Base-by-base conservation (phyloP, 768 basidiomycete species). In the Flagelloscypha sp. region DNA sequence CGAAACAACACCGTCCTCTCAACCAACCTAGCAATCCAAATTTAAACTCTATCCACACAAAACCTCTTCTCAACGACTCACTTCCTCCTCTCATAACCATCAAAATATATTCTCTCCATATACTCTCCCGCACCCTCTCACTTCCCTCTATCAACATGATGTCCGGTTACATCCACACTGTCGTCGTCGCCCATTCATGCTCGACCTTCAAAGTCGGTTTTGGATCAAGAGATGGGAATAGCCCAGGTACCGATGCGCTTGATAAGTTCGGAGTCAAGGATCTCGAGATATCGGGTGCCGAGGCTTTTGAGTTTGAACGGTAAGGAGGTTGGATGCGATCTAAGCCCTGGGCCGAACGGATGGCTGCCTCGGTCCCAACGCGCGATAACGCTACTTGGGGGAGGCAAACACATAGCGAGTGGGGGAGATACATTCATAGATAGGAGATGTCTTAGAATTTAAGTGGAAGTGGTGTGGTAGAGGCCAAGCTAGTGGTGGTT, bases 181-280 rank as follows among this genome's bases (percentile, higher is more conserved):
- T 62, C 57, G 10, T 35, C 54, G 1, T 62, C 60, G 30, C 52
- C 52, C 22, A 50, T 46, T 70, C 74, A 79, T 11, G 64, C 49
- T 13, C 55, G 52, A 4, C 61, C 68, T 36, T 75, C 72, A 12
- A 68, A 57, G 37, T 83, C 74, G 11, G 57, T 56, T 10, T 56
- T 48, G 1, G 79, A 75, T 0, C 87, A 65, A 12, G 64, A 67
- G 32, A 64, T 64, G 0, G 88, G 89, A 3, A 94, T 65, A 0
- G 81, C 69, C 92, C 92, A 97, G 17, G 84, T 83, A 27, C 93
- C 93, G 13, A 84, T 75, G 16, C 84, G 77, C 55, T 94, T 89
- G 19, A 86, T 79, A 21, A 97, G 67, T 48, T 88, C 79, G 7
- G 84, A 75, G 61, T 79, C 88, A 51, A 99, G 77, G 10, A 94